Conservation (phyloP, 2,329 filamentous ascomycete genomes). For the Nigrospora sphaerica region DNA sequence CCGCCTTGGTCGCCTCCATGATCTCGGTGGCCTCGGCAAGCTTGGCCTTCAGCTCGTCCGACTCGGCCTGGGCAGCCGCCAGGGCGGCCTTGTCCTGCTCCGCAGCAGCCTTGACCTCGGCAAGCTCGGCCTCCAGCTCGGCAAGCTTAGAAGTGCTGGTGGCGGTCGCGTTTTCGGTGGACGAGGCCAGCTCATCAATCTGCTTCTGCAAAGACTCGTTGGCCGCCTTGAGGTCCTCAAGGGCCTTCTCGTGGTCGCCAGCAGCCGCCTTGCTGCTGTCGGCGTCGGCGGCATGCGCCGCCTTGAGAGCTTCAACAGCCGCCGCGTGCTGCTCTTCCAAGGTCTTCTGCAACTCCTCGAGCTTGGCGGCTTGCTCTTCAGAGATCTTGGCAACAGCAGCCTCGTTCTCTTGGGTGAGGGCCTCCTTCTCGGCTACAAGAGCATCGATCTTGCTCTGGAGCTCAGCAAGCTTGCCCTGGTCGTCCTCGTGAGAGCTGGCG, state of each 20-base stretch:
- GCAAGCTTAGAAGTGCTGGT: conserved; percentile 37
- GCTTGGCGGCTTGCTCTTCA: conserved; percentile 40
- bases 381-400: conserved; percentile 28
- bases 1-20: conserved; percentile 28
- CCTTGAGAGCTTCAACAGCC: conserved; percentile 41
- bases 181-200: conserved; percentile 43
- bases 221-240: conserved; percentile 41
- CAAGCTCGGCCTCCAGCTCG: conserved; percentile 44
- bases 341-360: conserved; percentile 42
- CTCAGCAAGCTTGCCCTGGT: conserved; percentile 37
- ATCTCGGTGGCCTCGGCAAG: conserved; percentile 18
- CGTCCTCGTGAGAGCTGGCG: conserved; percentile 39
- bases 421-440: conserved; percentile 32
- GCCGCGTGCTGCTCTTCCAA: conserved; percentile 43
- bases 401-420: conserved; percentile 29
- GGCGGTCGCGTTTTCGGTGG: conserved; percentile 37
- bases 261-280: conserved; percentile 36
- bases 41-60: conserved; percentile 29
- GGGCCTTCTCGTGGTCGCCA: conserved; percentile 38
- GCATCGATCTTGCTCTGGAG: conserved; percentile 45
- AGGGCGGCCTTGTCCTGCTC: conserved; percentile 43
- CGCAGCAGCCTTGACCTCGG: conserved; percentile 39
- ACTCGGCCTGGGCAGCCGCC: conserved; percentile 31
- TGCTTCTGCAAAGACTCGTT: conserved; percentile 49
- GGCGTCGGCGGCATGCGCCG: conserved; percentile 45